Evolutionary conservation across 495 filamentous ascomycete genomes (phyloP).

Genomic region (Penicillium tannophilum): DNA sequence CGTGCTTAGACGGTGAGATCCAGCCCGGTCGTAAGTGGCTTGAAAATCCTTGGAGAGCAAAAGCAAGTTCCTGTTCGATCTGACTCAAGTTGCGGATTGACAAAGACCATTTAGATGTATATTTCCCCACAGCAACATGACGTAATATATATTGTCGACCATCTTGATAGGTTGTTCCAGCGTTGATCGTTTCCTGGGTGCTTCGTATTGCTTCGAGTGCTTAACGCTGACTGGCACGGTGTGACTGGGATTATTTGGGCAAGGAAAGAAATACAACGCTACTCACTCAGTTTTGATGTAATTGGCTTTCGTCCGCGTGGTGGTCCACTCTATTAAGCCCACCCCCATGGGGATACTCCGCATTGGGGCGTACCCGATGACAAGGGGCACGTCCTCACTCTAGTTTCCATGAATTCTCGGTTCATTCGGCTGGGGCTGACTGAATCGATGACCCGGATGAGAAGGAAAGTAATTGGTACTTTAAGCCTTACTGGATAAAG

Average conservation of each 20-base stretch:
- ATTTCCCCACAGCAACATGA: constrained; percentile 4
- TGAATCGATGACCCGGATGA: background rate
- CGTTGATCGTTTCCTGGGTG: constrained; percentile 16
- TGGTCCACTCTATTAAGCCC: constrained; percentile 19
- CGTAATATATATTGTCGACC: constrained; percentile 8
- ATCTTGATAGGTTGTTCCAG: constrained; percentile 15
- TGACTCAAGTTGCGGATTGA: background rate
- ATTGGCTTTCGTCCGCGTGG: constrained; percentile 17
- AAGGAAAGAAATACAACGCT: background rate
- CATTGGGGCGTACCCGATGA: constrained; percentile 12
- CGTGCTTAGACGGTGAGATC: background rate
- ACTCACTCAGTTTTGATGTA: background rate
- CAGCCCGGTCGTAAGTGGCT: constrained; percentile 1
- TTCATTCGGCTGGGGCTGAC: constrained; percentile 1
- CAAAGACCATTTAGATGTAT: background rate
- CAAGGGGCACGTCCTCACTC: background rate
- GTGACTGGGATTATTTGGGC: background rate
- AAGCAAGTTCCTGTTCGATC: background rate
- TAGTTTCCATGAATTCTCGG: constrained; percentile 5
- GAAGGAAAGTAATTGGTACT: background rate
- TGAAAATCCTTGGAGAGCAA: background rate
- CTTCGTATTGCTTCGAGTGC: constrained; percentile 15
- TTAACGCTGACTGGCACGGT: background rate
- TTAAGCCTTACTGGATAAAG: background rate
- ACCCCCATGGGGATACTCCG: constrained; percentile 16